A percentile compares a stretch with the other conserved stretches of the same genome.
Evolutionary conservation across 805 yeast genomes (phyloP).

Genomic region (Wickerhamomyces hampshirensis): DNA sequence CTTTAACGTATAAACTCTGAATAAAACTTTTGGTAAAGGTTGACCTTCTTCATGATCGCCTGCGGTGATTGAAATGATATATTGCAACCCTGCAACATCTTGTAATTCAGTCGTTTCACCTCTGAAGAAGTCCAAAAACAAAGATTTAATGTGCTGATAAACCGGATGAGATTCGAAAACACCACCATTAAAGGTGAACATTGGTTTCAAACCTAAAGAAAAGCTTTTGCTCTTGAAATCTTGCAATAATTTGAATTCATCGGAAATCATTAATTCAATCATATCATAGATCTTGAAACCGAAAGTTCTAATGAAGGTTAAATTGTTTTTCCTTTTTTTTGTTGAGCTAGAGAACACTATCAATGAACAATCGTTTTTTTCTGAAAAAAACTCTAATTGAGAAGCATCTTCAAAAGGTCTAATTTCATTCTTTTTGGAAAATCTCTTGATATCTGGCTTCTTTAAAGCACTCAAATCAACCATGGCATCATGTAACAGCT

Average conservation of each 20-base stretch:
- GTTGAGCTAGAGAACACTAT: conserved; percentile 74
- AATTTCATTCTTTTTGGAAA: conserved; percentile 81
- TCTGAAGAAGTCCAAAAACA: conserved; percentile 86
- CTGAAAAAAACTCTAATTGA: conserved; percentile 85
- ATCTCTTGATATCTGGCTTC: conserved; percentile 85
- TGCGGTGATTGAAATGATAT: conserved; percentile 74
- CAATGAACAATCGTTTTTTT: conserved; percentile 88
- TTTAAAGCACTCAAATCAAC: conserved; percentile 85
- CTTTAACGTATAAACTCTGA: conserved; percentile 86
- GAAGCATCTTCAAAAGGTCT: conserved; percentile 90
- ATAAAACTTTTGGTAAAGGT: conserved; percentile 73
- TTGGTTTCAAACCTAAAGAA: conserved; percentile 86
- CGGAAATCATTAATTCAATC: conserved; percentile 78
- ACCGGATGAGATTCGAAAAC: conserved; percentile 87
- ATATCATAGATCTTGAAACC: conserved; percentile 88
- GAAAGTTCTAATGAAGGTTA: conserved; percentile 86
- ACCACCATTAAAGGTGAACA: conserved; percentile 90
- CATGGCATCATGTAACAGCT: conserved; percentile 81
- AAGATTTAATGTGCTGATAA: conserved; percentile 77
- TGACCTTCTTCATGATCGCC: conserved; percentile 70
- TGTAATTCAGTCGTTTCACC: conserved; percentile 77
- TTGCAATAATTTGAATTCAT: conserved; percentile 62
- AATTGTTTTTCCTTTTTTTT: conserved; percentile 89
- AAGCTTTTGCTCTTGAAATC: conserved; percentile 83
- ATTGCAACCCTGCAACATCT: conserved; percentile 94